A percentile compares a stretch with the other conserved stretches of the same genome.
These are phyloP conservation scores for Calonectria hongkongensis DNA, from an alignment of 2,329 filamentous ascomycete species.

Conservation along the genomic window DNA sequence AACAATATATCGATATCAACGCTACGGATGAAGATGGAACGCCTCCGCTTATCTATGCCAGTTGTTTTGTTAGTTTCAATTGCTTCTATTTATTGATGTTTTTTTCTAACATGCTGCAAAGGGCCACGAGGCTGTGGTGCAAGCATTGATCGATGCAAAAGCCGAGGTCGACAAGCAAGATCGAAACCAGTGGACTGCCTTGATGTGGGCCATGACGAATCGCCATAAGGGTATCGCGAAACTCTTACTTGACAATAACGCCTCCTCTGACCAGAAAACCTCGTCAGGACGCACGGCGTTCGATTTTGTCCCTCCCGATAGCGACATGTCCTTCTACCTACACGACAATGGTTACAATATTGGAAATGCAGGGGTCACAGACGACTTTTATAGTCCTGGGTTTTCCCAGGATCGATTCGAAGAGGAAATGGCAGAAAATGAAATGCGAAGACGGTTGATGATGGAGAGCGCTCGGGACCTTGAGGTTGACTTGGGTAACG, in stretches of 20 bases:
- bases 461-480: conserved; percentile 99
- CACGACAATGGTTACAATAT: conserved; percentile 96
- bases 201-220: conserved; percentile 99
- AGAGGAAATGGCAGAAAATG: conserved; percentile 97
- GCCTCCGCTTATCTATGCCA: conserved; percentile 96
- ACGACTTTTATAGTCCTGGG: conserved; percentile 96
- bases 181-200: conserved; percentile 95
- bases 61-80: conserved; percentile 85
- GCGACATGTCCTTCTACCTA: conserved; percentile 96
- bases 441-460: conserved; percentile 97
- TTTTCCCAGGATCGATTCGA: conserved; percentile 96
- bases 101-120: conserved; percentile 58
- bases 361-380: conserved; percentile 84
- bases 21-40: conserved; percentile 95
- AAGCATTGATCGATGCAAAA: conserved; percentile 87
- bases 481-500: conserved; percentile 95
- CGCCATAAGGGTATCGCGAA: conserved; percentile 97
- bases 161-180: conserved; percentile 95
- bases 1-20: conserved; percentile 87
- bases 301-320: conserved; percentile 95
- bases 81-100: not conserved
- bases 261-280: conserved; percentile 96
- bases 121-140: conserved; percentile 93
- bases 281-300: conserved; percentile 95
- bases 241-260: conserved; percentile 91